phyloP scores from a whole-genome alignment of 2,329 filamentous ascomycete genomes.

The Colletotrichum chlorophyti region DNA sequence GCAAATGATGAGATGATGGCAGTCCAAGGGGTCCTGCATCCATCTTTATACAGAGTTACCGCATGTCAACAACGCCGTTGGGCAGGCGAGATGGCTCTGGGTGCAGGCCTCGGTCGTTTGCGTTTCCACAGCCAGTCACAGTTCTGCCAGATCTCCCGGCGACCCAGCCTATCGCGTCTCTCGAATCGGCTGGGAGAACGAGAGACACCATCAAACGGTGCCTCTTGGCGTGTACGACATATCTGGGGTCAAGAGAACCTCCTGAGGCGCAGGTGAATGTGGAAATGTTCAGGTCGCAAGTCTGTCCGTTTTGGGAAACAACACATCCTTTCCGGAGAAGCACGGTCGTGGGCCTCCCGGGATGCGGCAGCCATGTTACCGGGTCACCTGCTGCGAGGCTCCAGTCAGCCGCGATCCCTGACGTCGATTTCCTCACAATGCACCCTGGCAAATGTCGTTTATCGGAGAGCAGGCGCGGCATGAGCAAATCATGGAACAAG shows the following conservation, averaged over 20 bases:
- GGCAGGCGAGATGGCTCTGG: conserved; percentile 9
- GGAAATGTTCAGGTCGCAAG: conserved; percentile 21
- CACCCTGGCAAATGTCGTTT: conserved; percentile 11
- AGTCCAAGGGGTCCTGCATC: neutral
- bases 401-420: neutral
- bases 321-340: conserved; percentile 3
- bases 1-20: conserved; percentile 10
- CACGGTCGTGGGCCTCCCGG: conserved; percentile 16
- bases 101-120: conserved; percentile 6
- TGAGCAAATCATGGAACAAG: neutral
- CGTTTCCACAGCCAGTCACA: conserved; percentile 1
- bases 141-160: conserved; percentile 8
- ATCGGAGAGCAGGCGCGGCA: conserved; percentile 11
- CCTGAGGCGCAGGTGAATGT: conserved; percentile 9
- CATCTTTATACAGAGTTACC: conserved; percentile 24
- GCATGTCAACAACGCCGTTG: neutral
- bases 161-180: conserved; percentile 16
- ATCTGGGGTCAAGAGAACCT: conserved; percentile 7
- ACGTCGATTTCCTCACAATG: neutral
- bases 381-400: neutral
- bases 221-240: conserved; percentile 15
- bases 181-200: neutral
- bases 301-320: conserved; percentile 29
- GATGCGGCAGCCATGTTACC: conserved; percentile 13
- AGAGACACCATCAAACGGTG: neutral